Percentiles rank a stretch among this genome's conserved stretches.
Conservation (phyloP, 2,329 filamentous ascomycete species). For the Fusarium fujikuroi region DNA sequence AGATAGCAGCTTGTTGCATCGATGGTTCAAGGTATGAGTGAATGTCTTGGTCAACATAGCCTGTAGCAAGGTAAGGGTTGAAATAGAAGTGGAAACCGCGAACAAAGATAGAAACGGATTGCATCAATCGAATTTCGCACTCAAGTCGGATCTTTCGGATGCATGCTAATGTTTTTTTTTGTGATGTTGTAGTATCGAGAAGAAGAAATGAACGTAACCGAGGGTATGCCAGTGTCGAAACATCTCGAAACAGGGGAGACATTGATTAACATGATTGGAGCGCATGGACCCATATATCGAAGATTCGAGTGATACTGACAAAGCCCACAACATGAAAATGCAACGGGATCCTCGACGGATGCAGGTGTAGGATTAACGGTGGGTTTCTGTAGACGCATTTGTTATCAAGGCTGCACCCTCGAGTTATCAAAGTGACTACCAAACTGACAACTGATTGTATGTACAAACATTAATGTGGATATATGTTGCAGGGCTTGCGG, state of each 20-base stretch:
- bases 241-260: not conserved
- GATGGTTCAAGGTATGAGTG: not conserved
- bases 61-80: not conserved
- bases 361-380: not conserved
- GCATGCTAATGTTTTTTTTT: not conserved
- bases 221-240: not conserved
- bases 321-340: not conserved
- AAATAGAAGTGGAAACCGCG: not conserved
- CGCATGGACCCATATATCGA: slow-evolving; percentile 2
- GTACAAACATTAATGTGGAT: slow-evolving; percentile 6
- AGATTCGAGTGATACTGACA: not conserved
- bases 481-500: not conserved
- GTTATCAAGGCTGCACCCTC: not conserved
- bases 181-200: not conserved
- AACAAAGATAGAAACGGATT: not conserved
- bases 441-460: not conserved
- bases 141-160: not conserved
- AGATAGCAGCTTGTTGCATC: not conserved
- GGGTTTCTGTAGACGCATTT: not conserved
- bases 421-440: not conserved
- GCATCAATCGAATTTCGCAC: not conserved
- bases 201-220: not conserved
- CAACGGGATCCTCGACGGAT: not conserved
- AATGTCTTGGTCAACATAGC: not conserved
- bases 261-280: slow-evolving; percentile 3